Evolutionary conservation across 306 rosid species (phyloP).

Genomic region (Ziziphus jujuba): DNA sequence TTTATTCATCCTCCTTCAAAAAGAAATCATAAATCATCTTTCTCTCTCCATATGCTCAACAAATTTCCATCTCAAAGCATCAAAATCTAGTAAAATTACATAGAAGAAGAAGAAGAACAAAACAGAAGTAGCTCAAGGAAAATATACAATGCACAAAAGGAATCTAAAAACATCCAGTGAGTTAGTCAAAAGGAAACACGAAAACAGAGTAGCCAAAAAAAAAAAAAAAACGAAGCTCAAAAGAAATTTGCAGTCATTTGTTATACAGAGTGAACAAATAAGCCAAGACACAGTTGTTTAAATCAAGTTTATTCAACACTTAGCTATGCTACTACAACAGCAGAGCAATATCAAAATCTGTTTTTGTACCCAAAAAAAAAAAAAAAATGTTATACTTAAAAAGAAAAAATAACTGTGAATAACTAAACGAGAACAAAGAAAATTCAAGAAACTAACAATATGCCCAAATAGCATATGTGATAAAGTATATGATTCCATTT

Average conservation of each 20-base stretch:
- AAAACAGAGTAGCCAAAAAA: too few species aligned
- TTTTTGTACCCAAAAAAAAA: too few species aligned
- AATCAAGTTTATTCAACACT: neutral
- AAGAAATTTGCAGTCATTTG: neutral
- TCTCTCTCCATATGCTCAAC: neutral
- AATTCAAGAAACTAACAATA: too few species aligned
- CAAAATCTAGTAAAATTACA: neutral
- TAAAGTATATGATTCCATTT: too few species aligned
- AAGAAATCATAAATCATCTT: neutral
- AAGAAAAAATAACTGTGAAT: too few species aligned
- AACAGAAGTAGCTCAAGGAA: neutral
- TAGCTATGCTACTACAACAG: too few species aligned
- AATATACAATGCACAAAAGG: neutral
- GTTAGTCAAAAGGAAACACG: too few species aligned
- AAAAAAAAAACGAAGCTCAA: too few species aligned
- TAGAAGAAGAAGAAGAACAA: neutral
- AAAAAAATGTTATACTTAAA: too few species aligned
- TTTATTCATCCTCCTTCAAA: neutral
- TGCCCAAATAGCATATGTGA: too few species aligned
- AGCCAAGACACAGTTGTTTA: neutral
- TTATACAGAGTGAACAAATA: neutral
- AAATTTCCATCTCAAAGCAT: neutral
- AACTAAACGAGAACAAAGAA: too few species aligned
- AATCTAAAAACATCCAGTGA: neutral
- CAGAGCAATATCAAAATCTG: too few species aligned